Conservation (phyloP, 2,329 filamentous ascomycete genomes). For the Sporothrix protearum region DNA sequence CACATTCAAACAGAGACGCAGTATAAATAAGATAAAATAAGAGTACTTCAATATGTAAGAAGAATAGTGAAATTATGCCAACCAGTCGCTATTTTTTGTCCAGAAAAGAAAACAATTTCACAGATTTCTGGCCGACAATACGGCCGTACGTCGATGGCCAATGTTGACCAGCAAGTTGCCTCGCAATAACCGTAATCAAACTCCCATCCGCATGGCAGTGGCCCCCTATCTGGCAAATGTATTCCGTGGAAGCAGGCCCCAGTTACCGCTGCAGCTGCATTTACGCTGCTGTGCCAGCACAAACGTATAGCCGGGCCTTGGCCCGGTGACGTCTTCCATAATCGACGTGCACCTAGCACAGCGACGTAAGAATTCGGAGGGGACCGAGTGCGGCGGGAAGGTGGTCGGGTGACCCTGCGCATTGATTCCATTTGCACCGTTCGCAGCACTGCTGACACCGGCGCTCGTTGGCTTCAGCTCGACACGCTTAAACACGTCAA, state of each 20-base stretch:
- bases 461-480: slow-evolving; percentile 41
- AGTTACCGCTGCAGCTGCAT: slow-evolving; percentile 54
- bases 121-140: neutral
- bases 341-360: slow-evolving; percentile 61
- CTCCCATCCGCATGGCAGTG: neutral
- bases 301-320: slow-evolving; percentile 51
- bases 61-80: neutral
- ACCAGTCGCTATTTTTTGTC: neutral
- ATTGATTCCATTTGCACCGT: slow-evolving; percentile 35
- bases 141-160: neutral
- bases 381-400: neutral
- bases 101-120: neutral
- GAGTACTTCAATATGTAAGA: neutral
- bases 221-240: slow-evolving; percentile 21
- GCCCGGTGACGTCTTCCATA: slow-evolving; percentile 57
- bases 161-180: neutral
- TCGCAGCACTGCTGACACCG: neutral
- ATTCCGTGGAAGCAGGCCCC: slow-evolving; percentile 43
- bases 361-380: slow-evolving; percentile 40
- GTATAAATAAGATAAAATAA: neutral
- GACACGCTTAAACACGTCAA: slow-evolving; percentile 58
- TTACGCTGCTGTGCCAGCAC: slow-evolving; percentile 53
- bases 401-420: neutral
- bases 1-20: neutral
- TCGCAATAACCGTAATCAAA: neutral